Evolutionary conservation across 495 filamentous ascomycete genomes (phyloP).

Genomic region (Symbiotaphrina buchneri): DNA sequence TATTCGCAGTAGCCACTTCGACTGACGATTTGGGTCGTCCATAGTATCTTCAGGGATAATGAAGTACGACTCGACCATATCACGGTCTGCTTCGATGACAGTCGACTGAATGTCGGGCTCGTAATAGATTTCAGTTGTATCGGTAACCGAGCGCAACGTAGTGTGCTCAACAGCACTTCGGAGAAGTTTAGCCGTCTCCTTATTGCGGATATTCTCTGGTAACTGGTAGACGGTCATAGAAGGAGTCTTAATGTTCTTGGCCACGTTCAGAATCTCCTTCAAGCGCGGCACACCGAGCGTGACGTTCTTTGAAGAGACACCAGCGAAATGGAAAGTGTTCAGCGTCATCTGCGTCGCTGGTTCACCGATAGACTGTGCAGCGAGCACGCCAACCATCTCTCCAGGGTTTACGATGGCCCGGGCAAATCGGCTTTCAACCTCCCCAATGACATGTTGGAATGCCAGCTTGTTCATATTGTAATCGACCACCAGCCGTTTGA

Average conservation of each 20-base stretch:
- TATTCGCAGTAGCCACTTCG: constrained; percentile 86
- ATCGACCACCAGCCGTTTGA: constrained; percentile 68
- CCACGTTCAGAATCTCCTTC: constrained; percentile 97
- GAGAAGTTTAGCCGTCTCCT: constrained; percentile 66
- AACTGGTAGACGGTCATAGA: constrained; percentile 88
- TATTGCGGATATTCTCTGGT: constrained; percentile 25
- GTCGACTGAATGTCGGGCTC: constrained; percentile 79
- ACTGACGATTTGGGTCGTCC: constrained; percentile 53
- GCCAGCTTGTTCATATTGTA: constrained; percentile 76
- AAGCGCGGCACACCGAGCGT: constrained; percentile 96
- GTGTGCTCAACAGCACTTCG: constrained; percentile 86
- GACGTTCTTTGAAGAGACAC: constrained; percentile 98
- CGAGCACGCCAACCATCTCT: constrained; percentile 97
- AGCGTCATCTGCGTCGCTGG: constrained; percentile 98
- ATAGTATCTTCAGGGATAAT: constrained; percentile 68
- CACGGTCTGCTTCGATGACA: constrained; percentile 62
- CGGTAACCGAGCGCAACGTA: constrained; percentile 76
- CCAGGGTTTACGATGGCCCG: constrained; percentile 65
- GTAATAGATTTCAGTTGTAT: constrained; percentile 88
- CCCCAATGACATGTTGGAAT: constrained; percentile 80
- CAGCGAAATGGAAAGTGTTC: constrained; percentile 99
- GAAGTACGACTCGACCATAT: constrained; percentile 96
- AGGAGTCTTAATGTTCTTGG: constrained; percentile 94
- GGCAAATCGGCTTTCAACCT: constrained; percentile 69
- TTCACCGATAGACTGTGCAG: constrained; percentile 95